Conservation (phyloP, 2,329 filamentous ascomycete species). For the Aspergillus pseudoterreus region DNA sequence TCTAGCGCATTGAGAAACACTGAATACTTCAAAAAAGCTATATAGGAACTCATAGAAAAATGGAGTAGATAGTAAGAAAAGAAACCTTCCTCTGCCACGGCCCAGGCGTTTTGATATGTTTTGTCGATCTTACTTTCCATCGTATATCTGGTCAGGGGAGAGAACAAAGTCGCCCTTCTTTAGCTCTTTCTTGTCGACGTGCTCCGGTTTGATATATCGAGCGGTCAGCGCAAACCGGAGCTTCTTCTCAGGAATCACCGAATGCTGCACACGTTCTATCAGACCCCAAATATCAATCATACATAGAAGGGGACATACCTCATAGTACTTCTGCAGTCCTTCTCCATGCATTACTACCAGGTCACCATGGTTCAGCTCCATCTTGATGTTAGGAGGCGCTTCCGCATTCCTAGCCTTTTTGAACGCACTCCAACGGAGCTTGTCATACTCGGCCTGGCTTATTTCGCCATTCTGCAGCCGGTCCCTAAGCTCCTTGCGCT, state of each 20-base stretch:
- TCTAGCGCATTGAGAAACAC: no score
- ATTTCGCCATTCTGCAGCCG: conserved; percentile 18
- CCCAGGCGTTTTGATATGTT: no score
- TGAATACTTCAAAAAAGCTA: no score
- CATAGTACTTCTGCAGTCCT: conserved; percentile 53
- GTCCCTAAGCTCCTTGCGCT: conserved; percentile 22
- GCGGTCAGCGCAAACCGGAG: conserved; percentile 36
- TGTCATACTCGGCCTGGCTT: conserved; percentile 18
- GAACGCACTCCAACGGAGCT: conserved; percentile 20
- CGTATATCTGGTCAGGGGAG: conserved; percentile 23
- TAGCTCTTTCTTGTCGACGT: conserved; percentile 18
- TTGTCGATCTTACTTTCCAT: conserved; percentile 15
- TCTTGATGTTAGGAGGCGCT: conserved; percentile 33
- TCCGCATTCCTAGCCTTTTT: conserved; percentile 23
- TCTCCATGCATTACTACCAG: conserved; percentile 57
- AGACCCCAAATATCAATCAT: neutral
- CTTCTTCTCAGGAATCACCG: conserved; percentile 26
- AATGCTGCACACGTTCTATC: conserved; percentile 22
- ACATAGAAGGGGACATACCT: conserved; percentile 29
- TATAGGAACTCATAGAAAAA: neutral
- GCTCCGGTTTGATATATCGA: conserved; percentile 28
- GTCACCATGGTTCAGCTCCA: conserved; percentile 55
- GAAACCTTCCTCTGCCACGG: neutral
- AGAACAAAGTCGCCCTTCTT: conserved; percentile 27
- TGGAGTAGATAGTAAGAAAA: no score